Conservation (phyloP, 139 green algal genomes). For the Tetraselmis chui region DNA sequence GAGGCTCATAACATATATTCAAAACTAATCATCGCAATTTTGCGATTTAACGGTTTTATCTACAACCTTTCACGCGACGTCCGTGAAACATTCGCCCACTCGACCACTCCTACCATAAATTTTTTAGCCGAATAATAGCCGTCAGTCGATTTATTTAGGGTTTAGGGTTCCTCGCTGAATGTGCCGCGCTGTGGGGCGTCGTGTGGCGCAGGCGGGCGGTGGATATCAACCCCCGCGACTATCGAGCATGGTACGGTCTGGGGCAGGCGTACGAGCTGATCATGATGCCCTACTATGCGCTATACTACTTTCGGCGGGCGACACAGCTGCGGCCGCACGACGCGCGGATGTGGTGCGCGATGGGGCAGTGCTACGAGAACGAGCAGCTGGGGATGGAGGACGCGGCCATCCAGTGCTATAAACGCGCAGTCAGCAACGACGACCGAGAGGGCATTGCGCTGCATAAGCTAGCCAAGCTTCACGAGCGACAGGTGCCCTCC, state of each 20-base stretch:
- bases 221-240: constrained; percentile 84
- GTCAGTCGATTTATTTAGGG: too few relatives aligned
- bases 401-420: constrained; percentile 82
- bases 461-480: constrained; percentile 71
- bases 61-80: too few relatives aligned
- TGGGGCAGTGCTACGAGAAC: constrained; percentile 90
- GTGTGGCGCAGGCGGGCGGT: constrained; percentile 61
- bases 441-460: constrained; percentile 84
- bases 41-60: too few relatives aligned
- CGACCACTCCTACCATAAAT: too few relatives aligned
- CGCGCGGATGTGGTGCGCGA: constrained; percentile 94
- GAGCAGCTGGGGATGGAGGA: constrained; percentile 52
- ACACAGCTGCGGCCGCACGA: constrained; percentile 74
- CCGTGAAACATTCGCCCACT: too few relatives aligned
- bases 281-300: constrained; percentile 75
- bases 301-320: constrained; percentile 83
- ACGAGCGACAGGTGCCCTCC: constrained; percentile 34
- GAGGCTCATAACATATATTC: too few relatives aligned
- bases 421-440: constrained; percentile 52
- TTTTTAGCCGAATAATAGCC: too few relatives aligned
- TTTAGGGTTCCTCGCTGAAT: too few relatives aligned
- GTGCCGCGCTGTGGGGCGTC: too few relatives aligned
- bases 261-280: constrained; percentile 98
- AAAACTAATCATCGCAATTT: too few relatives aligned
- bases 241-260: constrained; percentile 94